A percentile compares a stretch with the other conserved stretches of the same genome.
These are phyloP conservation scores for Wickerhamomyces xylosicus DNA, from an alignment of 805 yeast species.

Conservation along the genomic window DNA sequence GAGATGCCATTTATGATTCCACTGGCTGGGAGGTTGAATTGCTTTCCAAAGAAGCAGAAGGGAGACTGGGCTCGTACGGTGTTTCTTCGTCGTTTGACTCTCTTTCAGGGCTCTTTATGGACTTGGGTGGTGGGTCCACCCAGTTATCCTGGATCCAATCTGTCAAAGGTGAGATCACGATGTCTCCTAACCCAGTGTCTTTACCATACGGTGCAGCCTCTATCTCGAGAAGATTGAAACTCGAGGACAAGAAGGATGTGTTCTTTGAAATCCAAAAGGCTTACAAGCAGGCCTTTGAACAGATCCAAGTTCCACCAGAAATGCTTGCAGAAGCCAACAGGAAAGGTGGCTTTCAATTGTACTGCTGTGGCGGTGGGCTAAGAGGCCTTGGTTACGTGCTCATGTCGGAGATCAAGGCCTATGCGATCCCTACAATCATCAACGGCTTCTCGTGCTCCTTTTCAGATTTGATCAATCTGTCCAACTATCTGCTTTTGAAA, in stretches of 20 bases:
- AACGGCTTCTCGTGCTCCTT: slow-evolving; percentile 57
- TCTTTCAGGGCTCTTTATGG: slow-evolving; percentile 59
- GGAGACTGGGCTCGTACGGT: slow-evolving; percentile 59
- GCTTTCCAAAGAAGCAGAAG: slow-evolving; percentile 54
- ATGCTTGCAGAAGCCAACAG: slow-evolving; percentile 38
- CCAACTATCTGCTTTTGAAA: slow-evolving; percentile 41
- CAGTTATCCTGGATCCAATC: slow-evolving; percentile 64
- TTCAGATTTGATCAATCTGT: slow-evolving; percentile 38
- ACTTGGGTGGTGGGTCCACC: slow-evolving; percentile 63
- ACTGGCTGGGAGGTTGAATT: slow-evolving; percentile 60
- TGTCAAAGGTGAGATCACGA: slow-evolving; percentile 40
- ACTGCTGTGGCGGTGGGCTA: slow-evolving; percentile 67
- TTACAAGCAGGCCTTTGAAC: slow-evolving; percentile 36
- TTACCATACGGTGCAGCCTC: slow-evolving; percentile 72
- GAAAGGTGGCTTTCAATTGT: slow-evolving; percentile 53
- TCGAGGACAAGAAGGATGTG: slow-evolving; percentile 38
- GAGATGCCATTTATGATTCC: slow-evolving; percentile 42
- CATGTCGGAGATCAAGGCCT: slow-evolving; percentile 38
- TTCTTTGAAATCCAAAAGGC: slow-evolving; percentile 44
- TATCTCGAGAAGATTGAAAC: slow-evolving; percentile 40
- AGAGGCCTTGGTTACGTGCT: slow-evolving; percentile 60
- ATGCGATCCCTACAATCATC: slow-evolving; percentile 61
- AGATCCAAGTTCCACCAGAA: slow-evolving; percentile 41
- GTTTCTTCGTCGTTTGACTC: slow-evolving; percentile 65
- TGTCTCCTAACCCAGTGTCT: slow-evolving; percentile 48